Percentiles rank a stretch among this genome's conserved stretches.
Evolutionary conservation across 331 rosid species (phyloP).

Genomic region (Malus hybrid): DNA sequence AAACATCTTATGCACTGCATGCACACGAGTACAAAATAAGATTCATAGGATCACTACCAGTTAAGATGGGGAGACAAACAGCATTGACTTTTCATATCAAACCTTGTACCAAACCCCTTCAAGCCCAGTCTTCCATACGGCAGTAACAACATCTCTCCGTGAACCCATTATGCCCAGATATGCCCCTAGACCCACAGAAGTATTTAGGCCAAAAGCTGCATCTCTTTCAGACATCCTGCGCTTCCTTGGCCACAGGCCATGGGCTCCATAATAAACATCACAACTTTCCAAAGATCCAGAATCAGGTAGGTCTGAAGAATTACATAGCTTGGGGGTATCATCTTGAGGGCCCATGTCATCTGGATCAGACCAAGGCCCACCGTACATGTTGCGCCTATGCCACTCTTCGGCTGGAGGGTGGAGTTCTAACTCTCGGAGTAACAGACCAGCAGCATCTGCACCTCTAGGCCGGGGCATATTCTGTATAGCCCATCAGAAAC

Average conservation of each 20-base stretch:
- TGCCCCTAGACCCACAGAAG: conserved; percentile 91
- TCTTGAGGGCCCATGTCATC: conserved; percentile 51
- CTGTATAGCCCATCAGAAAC: conserved; percentile 29
- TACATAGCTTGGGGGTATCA: conserved; percentile 52
- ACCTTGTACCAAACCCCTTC: conserved; percentile 99
- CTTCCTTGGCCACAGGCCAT: conserved; percentile 91
- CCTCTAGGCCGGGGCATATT: conserved; percentile 97
- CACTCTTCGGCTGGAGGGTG: conserved; percentile 99
- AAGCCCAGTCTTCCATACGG: conserved; percentile 97
- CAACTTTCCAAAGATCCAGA: conserved; percentile 51
- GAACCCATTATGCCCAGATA: conserved; percentile 99
- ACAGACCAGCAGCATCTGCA: conserved; percentile 91
- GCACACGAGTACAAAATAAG: conserved; percentile 6
- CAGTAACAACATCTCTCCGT: conserved; percentile 95
- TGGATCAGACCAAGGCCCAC: conserved; percentile 79
- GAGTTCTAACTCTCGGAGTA: conserved; percentile 91
- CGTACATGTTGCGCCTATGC: conserved; percentile 83
- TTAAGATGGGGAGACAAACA: background rate
- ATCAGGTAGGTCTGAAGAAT: conserved; percentile 52
- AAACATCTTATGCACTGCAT: conserved; percentile 95
- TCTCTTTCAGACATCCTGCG: conserved; percentile 99
- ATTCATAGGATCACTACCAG: background rate
- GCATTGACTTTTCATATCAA: conserved; percentile 16
- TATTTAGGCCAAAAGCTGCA: conserved; percentile 98
- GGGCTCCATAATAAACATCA: conserved; percentile 54